A percentile compares a stretch with the other conserved stretches of the same genome.
Evolutionary conservation across 2,329 filamentous ascomycete genomes (phyloP).

Genomic region (Trichoderma simmonsii): DNA sequence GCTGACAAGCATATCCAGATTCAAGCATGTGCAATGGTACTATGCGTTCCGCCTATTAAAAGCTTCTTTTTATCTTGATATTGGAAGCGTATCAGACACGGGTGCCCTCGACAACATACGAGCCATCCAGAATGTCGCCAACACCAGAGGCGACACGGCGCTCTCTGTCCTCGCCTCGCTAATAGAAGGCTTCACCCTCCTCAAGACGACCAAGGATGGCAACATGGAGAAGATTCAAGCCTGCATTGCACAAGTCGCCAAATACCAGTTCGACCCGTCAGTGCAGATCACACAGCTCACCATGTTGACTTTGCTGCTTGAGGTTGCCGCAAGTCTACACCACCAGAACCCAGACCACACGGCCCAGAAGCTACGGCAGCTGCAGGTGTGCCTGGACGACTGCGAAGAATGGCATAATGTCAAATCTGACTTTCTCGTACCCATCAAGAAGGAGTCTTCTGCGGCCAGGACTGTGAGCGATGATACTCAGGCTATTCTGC

Average conservation of each 20-base stretch:
- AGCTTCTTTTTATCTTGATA: conserved; percentile 64
- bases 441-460: conserved; percentile 50
- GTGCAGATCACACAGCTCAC: conserved; percentile 64
- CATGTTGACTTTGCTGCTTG: conserved; percentile 63
- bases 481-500: conserved; percentile 55
- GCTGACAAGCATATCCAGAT: conserved; percentile 36
- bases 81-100: conserved; percentile 57
- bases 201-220: conserved; percentile 62
- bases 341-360: conserved; percentile 57
- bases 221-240: conserved; percentile 67
- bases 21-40: conserved; percentile 67
- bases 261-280: conserved; percentile 65
- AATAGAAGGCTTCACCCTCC: conserved; percentile 66
- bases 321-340: conserved; percentile 67
- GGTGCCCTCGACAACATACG: conserved; percentile 67
- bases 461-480: conserved; percentile 51
- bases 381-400: conserved; percentile 62
- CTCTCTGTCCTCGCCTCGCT: conserved; percentile 64
- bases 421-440: conserved; percentile 51
- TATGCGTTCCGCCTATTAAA: conserved; percentile 76
- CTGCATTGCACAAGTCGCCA: conserved; percentile 70
- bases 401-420: conserved; percentile 48
- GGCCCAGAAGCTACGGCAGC: conserved; percentile 55
- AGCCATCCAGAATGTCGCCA: conserved; percentile 58
- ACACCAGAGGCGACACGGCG: conserved; percentile 58